Conservation (phyloP, 148 eudicot genomes). For the Fagopyrum tataricum region DNA sequence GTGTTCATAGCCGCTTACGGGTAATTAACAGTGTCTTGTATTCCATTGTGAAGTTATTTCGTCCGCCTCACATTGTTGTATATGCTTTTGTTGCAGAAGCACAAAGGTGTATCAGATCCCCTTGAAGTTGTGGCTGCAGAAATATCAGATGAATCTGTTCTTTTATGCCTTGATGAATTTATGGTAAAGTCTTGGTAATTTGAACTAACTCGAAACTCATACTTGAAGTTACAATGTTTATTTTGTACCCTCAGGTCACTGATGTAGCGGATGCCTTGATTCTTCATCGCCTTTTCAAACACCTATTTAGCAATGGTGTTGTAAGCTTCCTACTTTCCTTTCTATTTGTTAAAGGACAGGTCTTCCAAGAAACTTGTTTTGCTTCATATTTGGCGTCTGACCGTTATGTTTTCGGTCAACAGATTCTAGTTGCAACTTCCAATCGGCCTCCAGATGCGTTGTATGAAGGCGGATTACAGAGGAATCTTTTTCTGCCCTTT, state of each 20-base stretch:
- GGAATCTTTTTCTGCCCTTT: conserved; percentile 87
- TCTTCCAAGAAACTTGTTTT: neutral
- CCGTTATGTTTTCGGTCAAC: neutral
- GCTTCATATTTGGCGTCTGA: conserved; percentile 1
- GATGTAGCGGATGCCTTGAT: conserved; percentile 95
- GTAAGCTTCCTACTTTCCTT: conserved; percentile 32
- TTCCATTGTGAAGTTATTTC: neutral
- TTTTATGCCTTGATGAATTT: conserved; percentile 80
- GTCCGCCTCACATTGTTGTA: neutral
- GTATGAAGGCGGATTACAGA: conserved; percentile 90
- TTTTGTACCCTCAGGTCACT: conserved; percentile 46
- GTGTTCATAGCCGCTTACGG: conserved; percentile 83
- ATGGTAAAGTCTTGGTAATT: conserved; percentile 5
- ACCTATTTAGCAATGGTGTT: conserved; percentile 67
- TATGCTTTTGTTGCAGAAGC: conserved; percentile 42
- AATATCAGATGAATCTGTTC: conserved; percentile 75
- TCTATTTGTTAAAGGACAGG: neutral
- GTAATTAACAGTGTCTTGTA: conserved; percentile 25
- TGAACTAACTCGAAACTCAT: neutral
- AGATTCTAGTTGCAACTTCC: conserved; percentile 91
- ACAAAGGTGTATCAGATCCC: conserved; percentile 82
- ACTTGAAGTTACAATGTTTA: neutral
- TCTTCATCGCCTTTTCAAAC: conserved; percentile 71
- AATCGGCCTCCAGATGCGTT: conserved; percentile 87
- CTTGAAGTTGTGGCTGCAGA: conserved; percentile 85